Base-by-base conservation (phyloP, 805 yeast genomes). In the Pichia pseudocactophila region DNA sequence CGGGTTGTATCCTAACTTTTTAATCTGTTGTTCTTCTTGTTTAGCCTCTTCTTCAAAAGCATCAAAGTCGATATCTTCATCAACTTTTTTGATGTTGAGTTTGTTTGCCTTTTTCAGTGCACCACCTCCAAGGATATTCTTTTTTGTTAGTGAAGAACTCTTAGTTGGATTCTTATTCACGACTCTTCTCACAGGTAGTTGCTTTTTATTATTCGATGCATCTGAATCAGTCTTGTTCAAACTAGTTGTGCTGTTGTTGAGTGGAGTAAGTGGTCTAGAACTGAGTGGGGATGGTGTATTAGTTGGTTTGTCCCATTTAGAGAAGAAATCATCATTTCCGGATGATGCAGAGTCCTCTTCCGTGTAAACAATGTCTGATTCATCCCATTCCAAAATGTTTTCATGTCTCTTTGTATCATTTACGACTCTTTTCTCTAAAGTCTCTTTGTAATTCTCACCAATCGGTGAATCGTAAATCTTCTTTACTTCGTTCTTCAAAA, bases 271-370 rank as follows among this genome's bases (percentile, higher is more conserved):
- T 30, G 66, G 64, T 43, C 66, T 59, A 4, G 76, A 70, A 2
- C 66, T 66, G 46, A 73, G 48, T 12, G 80, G 79, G 4, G 77
- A 70, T 22, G 62, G 59, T 5, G 62, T 55, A 10, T 76, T 67
- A 3, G 80, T 48, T n/a, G 95, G 87, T 56, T 86, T 86, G 44
- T 85, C 86, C 92, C 96, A 89, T 58, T 78, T 81, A 41, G 92
- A 74, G 65, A 92, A 92, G 62, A 92, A 92, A 63, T 87, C 96
- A 61, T 88, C 96, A 20, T 72, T 73, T 26, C 76, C 69, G 37
- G 67, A 71, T 11, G 47, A 15, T 18, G 65, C 47, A 59, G 85
- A 92, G 58, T 85, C 95, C 18, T 73, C 74, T 28, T 75, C 68
- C 34, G 64, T 70, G 17, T 61, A 44, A 9, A 54, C 57, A 17